Percentiles rank a stretch among this genome's conserved stretches.
Conservation (phyloP, 2,329 filamentous ascomycete genomes). For the Rutstroemia sp. region DNA sequence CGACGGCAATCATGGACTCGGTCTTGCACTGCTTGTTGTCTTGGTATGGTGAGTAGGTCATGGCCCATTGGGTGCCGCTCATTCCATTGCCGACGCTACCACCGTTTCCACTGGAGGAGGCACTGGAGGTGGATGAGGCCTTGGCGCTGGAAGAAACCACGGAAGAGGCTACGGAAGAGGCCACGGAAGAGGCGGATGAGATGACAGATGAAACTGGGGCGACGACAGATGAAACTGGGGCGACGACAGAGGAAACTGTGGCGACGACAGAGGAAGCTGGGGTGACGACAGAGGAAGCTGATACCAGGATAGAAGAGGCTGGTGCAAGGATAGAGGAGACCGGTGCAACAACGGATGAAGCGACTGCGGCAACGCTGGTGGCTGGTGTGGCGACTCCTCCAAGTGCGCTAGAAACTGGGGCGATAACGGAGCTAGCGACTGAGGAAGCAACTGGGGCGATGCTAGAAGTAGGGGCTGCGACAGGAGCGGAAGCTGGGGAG, state of each 20-base stretch:
- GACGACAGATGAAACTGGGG: conserved; percentile 10
- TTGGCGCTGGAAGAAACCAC: conserved; percentile 27
- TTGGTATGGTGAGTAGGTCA: conserved; percentile 75
- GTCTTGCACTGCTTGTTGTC: conserved; percentile 56
- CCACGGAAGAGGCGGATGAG: conserved; percentile 22
- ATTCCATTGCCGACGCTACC: conserved; percentile 14
- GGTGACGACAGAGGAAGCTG: conserved; percentile 14
- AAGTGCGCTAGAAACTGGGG: conserved; percentile 18
- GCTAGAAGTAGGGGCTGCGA: conserved; percentile 22
- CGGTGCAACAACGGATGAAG: background rate
- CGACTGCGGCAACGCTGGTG: background rate
- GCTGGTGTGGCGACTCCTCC: background rate
- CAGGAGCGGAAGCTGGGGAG: background rate
- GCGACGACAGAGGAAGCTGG: conserved; percentile 14
- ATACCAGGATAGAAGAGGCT: conserved; percentile 12
- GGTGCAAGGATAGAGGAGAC: conserved; percentile 12
- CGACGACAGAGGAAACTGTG: conserved; percentile 14
- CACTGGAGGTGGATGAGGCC: conserved; percentile 26
- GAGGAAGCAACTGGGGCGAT: conserved; percentile 15
- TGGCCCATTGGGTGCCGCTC: conserved; percentile 48
- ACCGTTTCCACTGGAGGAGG: conserved; percentile 41
- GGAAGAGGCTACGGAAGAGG: conserved; percentile 29
- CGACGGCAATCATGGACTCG: conserved; percentile 46
- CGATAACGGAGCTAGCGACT: conserved; percentile 10
- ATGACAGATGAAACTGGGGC: conserved; percentile 22